Conservation (phyloP, 2,329 filamentous ascomycete species). For the Aspergillus sp. region DNA sequence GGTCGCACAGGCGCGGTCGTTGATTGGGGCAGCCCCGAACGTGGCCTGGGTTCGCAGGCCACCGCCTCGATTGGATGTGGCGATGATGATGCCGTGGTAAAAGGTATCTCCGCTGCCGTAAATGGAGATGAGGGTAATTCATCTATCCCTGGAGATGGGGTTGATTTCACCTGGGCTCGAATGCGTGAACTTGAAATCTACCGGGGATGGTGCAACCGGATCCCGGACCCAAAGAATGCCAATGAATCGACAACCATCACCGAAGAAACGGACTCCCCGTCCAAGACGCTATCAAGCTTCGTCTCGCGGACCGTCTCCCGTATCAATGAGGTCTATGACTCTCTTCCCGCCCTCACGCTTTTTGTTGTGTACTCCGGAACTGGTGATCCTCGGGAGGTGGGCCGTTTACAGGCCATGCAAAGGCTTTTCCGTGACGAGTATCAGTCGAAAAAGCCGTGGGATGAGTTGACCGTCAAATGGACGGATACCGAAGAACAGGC, state of each 20-base stretch:
- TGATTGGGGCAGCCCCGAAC: conserved; percentile 82
- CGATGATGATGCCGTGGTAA: conserved; percentile 58
- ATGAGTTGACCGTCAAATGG: conserved; percentile 63
- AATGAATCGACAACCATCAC: conserved; percentile 36
- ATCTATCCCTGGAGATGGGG: conserved; percentile 51
- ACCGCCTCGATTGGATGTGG: conserved; percentile 56
- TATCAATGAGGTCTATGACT: conserved; percentile 55
- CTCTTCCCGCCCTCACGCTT: conserved; percentile 59
- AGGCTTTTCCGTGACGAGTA: conserved; percentile 58
- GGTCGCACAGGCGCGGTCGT: conserved; percentile 60
- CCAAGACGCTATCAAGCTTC: conserved; percentile 42
- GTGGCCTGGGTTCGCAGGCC: conserved; percentile 59
- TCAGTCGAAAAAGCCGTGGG: conserved; percentile 59
- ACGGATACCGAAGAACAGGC: conserved; percentile 64
- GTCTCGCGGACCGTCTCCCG: conserved; percentile 52
- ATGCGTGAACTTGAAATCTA: conserved; percentile 61
- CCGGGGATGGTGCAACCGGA: conserved; percentile 59
- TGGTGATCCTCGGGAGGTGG: conserved; percentile 59
- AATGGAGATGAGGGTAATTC: conserved; percentile 47
- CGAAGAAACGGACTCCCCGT: conserved; percentile 13
- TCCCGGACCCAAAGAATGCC: conserved; percentile 47
- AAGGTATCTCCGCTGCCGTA: conserved; percentile 54
- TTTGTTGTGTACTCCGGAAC: conserved; percentile 66
- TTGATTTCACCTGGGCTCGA: conserved; percentile 64
- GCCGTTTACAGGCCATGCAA: conserved; percentile 57